Evolutionary conservation across 1,284 basidiomycete species (phyloP).

Genomic region (Inonotus hispidus): DNA sequence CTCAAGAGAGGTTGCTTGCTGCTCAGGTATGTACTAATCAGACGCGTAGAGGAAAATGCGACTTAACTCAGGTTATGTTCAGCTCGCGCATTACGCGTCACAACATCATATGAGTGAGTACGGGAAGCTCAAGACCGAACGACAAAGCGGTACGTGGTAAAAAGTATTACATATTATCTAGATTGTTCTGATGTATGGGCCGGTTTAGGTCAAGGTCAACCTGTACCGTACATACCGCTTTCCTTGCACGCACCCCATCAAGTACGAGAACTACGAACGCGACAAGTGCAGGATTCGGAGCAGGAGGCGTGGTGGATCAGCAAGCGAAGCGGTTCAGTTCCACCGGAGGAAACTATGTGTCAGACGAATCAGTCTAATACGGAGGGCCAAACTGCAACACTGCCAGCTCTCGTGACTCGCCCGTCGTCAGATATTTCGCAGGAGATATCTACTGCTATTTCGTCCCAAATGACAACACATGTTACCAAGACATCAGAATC

Average conservation of each 20-base stretch:
- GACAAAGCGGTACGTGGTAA: constrained; percentile 46
- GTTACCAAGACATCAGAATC: constrained; percentile 70
- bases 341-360: not conserved
- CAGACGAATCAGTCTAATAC: not conserved
- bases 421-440: constrained; percentile 34
- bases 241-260: constrained; percentile 65
- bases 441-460: constrained; percentile 49
- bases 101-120: constrained; percentile 82
- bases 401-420: constrained; percentile 24
- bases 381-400: constrained; percentile 14
- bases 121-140: constrained; percentile 64
- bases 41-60: not conserved
- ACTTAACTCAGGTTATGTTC: not conserved
- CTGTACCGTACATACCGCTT: constrained; percentile 61
- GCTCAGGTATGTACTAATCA: constrained; percentile 8
- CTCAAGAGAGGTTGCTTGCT: constrained; percentile 14
- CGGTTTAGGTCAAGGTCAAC: constrained; percentile 52
- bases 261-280: constrained; percentile 51
- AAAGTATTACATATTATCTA: not conserved
- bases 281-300: constrained; percentile 47
- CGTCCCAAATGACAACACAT: constrained; percentile 17
- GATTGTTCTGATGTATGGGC: not conserved
- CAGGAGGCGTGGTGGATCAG: constrained; percentile 53
- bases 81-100: constrained; percentile 62
- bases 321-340: constrained; percentile 3